Evolutionary conservation across 305 asterid genomes (phyloP), one percentile per base, ranked within the genome.

Genomic region (Fraxinus xanthoxyloides): DNA sequence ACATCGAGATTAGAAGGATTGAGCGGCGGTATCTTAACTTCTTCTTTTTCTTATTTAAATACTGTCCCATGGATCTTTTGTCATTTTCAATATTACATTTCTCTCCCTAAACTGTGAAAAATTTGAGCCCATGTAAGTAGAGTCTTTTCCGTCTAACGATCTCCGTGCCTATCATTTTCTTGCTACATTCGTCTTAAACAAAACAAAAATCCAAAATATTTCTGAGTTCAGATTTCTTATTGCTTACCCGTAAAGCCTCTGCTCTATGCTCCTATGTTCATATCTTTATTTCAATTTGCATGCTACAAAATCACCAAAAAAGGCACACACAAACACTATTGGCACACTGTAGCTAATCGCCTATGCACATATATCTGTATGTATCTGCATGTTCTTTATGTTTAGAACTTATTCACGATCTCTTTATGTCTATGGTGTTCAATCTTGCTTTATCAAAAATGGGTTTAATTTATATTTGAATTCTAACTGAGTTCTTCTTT

Each of bases 301-400:
- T 89, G 92, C 85, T 89, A 80, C 54, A 12, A 38, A 82, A 82
- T 65, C 65, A 72, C 80, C 77, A 28, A 38, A 74, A 67, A 34
- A 73, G 21, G 82, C 61, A 56, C 78, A 78, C 31, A 59, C 79
- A 63, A 78, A 76, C 10, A 70, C 78, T 83, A 79, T 77, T 85
- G 74, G 73, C 77, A 79, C 80, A 73, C 81, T 38, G 72, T 70
- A 83, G 77, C 82, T 85, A 75, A 75, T 86, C 40, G 21, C 72
- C 21, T 83, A 26, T 82, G 10, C 75, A 35, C 23, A 36, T 36
- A 80, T 46, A 35, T 61, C 30, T 40, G 17, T 31, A 77, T 75
- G 70, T 81, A 40, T 76, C 63, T 89, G 94, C 92, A 89, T 91
- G 90, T 82, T 80, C 79, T 84, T 63, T 72, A 70, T 72, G 80